A percentile compares a stretch with the other conserved stretches of the same genome.
Evolutionary conservation across 306 rosid genomes (phyloP).

Genomic region (Astragalus membranaceus): DNA sequence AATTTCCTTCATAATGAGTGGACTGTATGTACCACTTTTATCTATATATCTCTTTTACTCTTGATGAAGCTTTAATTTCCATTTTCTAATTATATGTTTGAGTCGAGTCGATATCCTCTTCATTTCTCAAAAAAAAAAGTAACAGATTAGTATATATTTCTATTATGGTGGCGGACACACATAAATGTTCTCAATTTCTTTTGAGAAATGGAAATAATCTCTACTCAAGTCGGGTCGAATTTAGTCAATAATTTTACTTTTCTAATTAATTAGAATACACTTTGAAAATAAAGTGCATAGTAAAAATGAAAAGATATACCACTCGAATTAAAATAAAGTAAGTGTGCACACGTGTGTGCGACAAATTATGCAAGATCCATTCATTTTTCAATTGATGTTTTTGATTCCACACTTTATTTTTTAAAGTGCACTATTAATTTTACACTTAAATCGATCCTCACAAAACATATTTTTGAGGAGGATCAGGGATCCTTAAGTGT

Average conservation of each 20-base stretch:
- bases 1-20: slow-evolving; percentile 78
- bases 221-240: background rate
- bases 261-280: background rate
- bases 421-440: too few relatives aligned
- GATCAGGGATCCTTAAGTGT: too few relatives aligned
- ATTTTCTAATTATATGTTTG: background rate
- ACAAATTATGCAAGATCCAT: background rate
- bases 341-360: background rate
- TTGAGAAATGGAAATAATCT: too few relatives aligned
- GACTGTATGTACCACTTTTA: slow-evolving; percentile 49
- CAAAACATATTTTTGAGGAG: too few relatives aligned
- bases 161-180: too few relatives aligned
- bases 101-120: background rate
- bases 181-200: too few relatives aligned
- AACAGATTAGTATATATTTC: too few relatives aligned
- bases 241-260: background rate
- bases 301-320: background rate
- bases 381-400: background rate
- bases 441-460: too few relatives aligned
- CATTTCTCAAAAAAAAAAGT: too few relatives aligned
- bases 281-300: background rate
- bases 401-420: background rate
- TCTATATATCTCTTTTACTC: background rate
- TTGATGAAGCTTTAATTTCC: background rate
- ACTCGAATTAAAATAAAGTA: background rate